Percentiles rank a stretch among this genome's conserved stretches.
These are phyloP conservation scores for Eucalyptus erythrocorys DNA, from an alignment of 345 rosid genomes.

Conservation along the genomic window DNA sequence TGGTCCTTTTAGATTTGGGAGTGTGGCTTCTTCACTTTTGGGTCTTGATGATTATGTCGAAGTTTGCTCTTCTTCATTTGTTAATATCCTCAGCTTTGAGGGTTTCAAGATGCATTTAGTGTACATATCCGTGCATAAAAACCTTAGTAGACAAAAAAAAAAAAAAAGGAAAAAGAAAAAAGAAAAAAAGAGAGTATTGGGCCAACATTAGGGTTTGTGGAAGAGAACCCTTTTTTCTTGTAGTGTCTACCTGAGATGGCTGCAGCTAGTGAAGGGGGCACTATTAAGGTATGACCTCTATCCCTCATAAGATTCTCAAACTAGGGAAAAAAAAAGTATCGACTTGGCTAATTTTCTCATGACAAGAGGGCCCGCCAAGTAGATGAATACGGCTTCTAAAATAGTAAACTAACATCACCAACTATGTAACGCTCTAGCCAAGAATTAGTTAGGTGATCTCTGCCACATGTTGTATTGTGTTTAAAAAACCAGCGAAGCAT, in stretches of 20 bases:
- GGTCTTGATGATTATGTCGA: not conserved
- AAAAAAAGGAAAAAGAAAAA: too few species aligned
- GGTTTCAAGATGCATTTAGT: not conserved
- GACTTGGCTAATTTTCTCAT: not conserved
- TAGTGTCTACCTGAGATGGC: not conserved
- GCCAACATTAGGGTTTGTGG: not conserved
- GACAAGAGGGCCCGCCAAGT: not conserved
- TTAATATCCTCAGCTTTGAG: not conserved
- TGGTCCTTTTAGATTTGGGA: not conserved
- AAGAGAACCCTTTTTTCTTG: not conserved
- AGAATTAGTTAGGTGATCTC: not conserved
- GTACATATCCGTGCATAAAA: not conserved
- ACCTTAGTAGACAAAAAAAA: not conserved
- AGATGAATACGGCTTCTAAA: not conserved
- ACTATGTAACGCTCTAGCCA: not conserved
- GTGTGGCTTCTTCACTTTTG: not conserved
- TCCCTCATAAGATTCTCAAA: not conserved
- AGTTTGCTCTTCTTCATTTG: not conserved
- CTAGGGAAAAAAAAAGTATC: not conserved
- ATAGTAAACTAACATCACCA: not conserved
- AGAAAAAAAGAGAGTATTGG: not conserved
- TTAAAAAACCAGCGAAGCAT: not conserved
- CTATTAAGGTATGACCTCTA: not conserved
- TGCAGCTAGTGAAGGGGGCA: not conserved
- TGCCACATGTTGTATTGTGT: not conserved